Conservation (phyloP, 2,329 filamentous ascomycete species). For the Tothia fuscella region DNA sequence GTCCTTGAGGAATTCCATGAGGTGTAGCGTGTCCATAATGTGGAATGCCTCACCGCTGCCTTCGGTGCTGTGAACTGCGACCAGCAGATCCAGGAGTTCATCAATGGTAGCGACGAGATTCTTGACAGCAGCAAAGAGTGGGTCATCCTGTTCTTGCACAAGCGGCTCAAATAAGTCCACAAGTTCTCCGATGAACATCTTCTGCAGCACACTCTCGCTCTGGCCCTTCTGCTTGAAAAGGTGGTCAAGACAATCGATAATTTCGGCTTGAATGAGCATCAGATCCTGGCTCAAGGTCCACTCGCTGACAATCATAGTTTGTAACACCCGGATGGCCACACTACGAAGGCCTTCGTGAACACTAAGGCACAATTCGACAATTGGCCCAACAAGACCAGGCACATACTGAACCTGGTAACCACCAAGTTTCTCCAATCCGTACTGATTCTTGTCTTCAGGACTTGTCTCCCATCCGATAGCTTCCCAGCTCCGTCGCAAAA, state of each 20-base stretch:
- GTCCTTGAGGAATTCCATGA: constrained; percentile 94
- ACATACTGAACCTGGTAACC: constrained; percentile 99
- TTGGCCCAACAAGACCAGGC: constrained; percentile 76
- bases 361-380: constrained; percentile 87
- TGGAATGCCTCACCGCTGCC: constrained; percentile 61
- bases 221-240: constrained; percentile 83
- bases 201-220: constrained; percentile 81
- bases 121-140: constrained; percentile 62
- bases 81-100: constrained; percentile 80
- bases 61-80: constrained; percentile 74
- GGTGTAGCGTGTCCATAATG: constrained; percentile 74
- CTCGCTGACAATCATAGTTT: constrained; percentile 97
- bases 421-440: constrained; percentile 72
- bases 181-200: constrained; percentile 81
- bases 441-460: constrained; percentile 63
- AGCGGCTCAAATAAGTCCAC: constrained; percentile 68
- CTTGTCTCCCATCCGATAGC: constrained; percentile 93
- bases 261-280: constrained; percentile 82
- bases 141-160: constrained; percentile 53
- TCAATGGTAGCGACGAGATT: constrained; percentile 76
- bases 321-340: constrained; percentile 84
- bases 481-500: constrained; percentile 80
- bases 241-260: constrained; percentile 84
- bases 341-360: constrained; percentile 83
- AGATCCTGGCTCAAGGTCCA: constrained; percentile 94